These are phyloP conservation scores for Saturnispora quitensis DNA, from an alignment of 805 yeast genomes.

Conservation along the genomic window DNA sequence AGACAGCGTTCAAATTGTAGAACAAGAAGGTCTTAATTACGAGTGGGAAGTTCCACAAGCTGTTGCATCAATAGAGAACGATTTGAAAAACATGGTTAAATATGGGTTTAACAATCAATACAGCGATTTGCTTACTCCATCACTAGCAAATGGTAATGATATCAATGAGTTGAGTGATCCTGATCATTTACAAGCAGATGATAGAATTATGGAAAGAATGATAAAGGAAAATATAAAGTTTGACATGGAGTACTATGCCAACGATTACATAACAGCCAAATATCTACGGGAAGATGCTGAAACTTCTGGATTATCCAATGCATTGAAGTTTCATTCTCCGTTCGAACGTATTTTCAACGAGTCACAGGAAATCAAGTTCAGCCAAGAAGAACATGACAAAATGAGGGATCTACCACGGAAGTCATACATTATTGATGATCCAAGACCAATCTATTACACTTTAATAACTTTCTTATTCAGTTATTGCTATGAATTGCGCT, in stretches of 20 bases:
- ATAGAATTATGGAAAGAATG: conserved; percentile 57
- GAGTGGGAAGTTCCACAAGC: conserved; percentile 85
- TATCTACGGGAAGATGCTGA: conserved; percentile 34
- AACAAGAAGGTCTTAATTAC: conserved; percentile 50
- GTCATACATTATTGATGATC: conserved; percentile 45
- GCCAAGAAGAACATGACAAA: conserved; percentile 51
- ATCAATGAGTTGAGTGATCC: conserved; percentile 83
- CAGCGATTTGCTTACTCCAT: conserved; percentile 49
- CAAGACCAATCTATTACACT: conserved; percentile 50
- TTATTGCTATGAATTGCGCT: conserved; percentile 65
- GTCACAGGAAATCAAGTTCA: conserved; percentile 43
- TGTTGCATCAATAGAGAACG: conserved; percentile 23
- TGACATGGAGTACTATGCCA: conserved; percentile 82
- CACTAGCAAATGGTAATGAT: conserved; percentile 77
- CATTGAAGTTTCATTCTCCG: conserved; percentile 48
- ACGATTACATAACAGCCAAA: conserved; percentile 62
- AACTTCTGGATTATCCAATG: conserved; percentile 23
- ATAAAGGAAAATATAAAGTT: conserved; percentile 65
- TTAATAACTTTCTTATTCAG: conserved; percentile 63
- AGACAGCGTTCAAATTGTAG: conserved; percentile 20
- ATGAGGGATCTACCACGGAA: conserved; percentile 65
- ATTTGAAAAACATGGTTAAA: conserved; percentile 17
- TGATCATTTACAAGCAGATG: conserved; percentile 50
- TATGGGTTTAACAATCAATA: conserved; percentile 82
- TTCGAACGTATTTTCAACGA: conserved; percentile 29